Evolutionary conservation across 73 alveolate genomes (phyloP).

Genomic region (Tetrahymena thermophila): DNA sequence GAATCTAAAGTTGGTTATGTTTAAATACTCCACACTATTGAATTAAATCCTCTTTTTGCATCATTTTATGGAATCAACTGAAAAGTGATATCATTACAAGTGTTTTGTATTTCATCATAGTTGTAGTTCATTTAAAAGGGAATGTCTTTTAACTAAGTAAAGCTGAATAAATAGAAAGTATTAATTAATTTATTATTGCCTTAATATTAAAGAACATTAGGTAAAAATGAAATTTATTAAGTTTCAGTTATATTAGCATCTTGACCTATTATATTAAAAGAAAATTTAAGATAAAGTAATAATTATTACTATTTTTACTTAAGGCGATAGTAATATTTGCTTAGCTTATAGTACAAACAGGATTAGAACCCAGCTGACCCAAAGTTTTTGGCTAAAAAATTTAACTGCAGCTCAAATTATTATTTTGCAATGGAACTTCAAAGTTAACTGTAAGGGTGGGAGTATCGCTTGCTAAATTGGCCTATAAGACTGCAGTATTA

Average conservation of each 20-base stretch:
- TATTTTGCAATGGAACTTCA: neutral
- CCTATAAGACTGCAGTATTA: neutral
- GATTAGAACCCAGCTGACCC: neutral
- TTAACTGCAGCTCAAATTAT: neutral
- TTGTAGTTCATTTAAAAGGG: neutral
- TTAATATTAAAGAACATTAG: neutral
- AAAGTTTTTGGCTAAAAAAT: neutral
- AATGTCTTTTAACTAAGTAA: neutral
- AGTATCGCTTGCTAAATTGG: neutral
- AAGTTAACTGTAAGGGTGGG: neutral
- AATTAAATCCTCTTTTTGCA: no score
- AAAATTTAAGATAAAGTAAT: no score
- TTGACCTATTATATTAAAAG: neutral
- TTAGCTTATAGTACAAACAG: neutral
- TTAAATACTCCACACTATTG: no score
- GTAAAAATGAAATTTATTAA: neutral
- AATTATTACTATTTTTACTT: neutral
- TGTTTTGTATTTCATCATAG: neutral
- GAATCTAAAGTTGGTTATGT: no score
- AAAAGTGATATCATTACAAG: no score
- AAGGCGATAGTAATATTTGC: neutral
- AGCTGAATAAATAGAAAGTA: neutral
- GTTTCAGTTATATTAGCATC: neutral
- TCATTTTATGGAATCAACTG: no score
- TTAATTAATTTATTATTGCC: no score